A percentile compares a stretch with the other conserved stretches of the same genome.
These are phyloP conservation scores for Aphanomyces astaci DNA, from an alignment of 352 stramenopile genomes.

Conservation along the genomic window DNA sequence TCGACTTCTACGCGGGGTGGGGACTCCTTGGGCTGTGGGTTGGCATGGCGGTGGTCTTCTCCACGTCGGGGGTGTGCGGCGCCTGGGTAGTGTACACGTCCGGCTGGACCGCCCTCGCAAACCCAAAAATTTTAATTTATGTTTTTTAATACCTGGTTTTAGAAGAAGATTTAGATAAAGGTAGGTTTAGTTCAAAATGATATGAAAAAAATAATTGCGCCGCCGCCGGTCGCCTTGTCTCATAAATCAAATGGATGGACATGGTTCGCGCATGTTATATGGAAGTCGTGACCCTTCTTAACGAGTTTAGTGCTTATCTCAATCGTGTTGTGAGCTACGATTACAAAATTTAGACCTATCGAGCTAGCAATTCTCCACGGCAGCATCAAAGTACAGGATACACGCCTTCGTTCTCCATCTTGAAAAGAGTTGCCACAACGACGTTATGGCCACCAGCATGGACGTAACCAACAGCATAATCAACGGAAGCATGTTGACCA, in stretches of 20 bases:
- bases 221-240: no score
- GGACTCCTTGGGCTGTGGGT: slow-evolving; percentile 73
- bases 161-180: no score
- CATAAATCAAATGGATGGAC: no score
- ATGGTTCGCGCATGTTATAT: no score
- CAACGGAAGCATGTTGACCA: neutral
- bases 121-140: no score
- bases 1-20: slow-evolving; percentile 55
- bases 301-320: no score
- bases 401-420: neutral
- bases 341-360: no score
- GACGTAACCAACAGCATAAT: neutral
- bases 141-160: no score
- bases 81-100: neutral
- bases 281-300: no score
- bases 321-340: no score
- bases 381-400: neutral
- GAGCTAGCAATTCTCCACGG: neutral
- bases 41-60: slow-evolving; percentile 50
- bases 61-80: slow-evolving; percentile 26
- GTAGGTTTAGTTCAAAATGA: no score
- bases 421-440: neutral
- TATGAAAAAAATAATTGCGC: no score
- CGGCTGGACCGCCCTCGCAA: neutral
- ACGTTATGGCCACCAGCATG: neutral